A percentile compares a stretch with the other conserved stretches of the same genome.
Conservation (phyloP, 208 protist species). For the Acanthamoeba royreba region DNA sequence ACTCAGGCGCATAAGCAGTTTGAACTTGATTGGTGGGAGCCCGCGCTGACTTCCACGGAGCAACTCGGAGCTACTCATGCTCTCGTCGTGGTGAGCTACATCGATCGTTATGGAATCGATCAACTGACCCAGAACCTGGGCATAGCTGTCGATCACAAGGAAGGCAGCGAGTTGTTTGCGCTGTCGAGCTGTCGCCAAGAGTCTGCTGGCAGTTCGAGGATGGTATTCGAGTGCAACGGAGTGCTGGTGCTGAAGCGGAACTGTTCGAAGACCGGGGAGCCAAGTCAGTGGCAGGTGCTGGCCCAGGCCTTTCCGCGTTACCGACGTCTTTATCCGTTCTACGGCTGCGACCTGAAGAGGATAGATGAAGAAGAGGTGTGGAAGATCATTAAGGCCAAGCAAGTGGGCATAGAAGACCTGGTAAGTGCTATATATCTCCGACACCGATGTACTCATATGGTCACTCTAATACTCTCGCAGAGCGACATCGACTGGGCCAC, state of each 20-base stretch:
- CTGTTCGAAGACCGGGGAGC: background rate
- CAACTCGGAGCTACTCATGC: too few species aligned
- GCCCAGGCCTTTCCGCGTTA: background rate
- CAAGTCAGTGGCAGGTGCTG: background rate
- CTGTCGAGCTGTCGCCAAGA: background rate
- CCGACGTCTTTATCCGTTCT: background rate
- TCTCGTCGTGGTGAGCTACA: background rate
- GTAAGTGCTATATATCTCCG: background rate
- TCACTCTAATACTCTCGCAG: background rate
- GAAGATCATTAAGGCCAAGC: background rate
- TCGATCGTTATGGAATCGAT: background rate
- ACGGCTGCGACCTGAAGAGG: background rate
- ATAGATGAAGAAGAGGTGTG: background rate
- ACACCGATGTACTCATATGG: background rate
- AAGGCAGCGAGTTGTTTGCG: background rate
- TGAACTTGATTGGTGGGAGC: background rate
- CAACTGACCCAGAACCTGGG: background rate
- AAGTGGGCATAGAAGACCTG: conserved; percentile 8
- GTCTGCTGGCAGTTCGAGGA: background rate
- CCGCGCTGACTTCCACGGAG: background rate
- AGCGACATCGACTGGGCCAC: background rate
- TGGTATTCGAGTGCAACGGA: background rate
- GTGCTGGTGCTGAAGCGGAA: background rate
- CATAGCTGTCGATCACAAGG: background rate
- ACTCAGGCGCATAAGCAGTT: conserved; percentile 6